Conservation (phyloP, 106 monocot genomes). For the Amphibolis antarctica region DNA sequence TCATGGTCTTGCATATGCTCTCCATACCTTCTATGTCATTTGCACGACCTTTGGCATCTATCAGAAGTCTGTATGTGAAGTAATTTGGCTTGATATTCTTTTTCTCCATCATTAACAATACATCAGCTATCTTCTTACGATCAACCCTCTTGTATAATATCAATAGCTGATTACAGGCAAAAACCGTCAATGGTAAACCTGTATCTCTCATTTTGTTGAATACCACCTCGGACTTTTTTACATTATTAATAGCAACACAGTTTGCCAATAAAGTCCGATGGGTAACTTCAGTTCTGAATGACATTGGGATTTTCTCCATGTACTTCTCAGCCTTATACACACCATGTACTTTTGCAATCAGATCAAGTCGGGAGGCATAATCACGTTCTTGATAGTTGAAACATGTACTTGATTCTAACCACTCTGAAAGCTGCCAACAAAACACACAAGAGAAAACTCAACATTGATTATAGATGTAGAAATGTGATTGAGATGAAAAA, state of each 20-base stretch:
- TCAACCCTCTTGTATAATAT: conserved; percentile 55
- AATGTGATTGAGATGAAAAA: too few species aligned
- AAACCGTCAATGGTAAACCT: conserved; percentile 41
- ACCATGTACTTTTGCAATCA: conserved; percentile 62
- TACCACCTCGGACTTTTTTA: conserved; percentile 61
- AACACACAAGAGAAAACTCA: too few species aligned
- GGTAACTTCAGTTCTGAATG: conserved; percentile 49
- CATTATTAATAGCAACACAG: conserved; percentile 32
- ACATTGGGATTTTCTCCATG: conserved; percentile 44
- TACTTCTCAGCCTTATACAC: conserved; percentile 53
- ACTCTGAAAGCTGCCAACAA: conserved; percentile 61
- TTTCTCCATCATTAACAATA: conserved; percentile 70
- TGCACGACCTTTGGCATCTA: conserved; percentile 57
- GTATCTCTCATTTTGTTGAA: conserved; percentile 72
- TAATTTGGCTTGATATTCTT: conserved; percentile 55
- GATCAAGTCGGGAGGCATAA: conserved; percentile 63
- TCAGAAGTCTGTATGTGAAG: conserved; percentile 64
- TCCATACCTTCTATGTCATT: conserved; percentile 73
- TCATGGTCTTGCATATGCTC: conserved; percentile 54
- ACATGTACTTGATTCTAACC: conserved; percentile 45
- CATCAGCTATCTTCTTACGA: conserved; percentile 51
- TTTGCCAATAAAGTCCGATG: conserved; percentile 65
- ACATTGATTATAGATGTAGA: too few species aligned
- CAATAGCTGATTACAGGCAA: conserved; percentile 61
- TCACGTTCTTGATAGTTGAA: conserved; percentile 49